phyloP scores from a whole-genome alignment of 1,284 basidiomycete genomes.

The Tausonia pullulans region DNA sequence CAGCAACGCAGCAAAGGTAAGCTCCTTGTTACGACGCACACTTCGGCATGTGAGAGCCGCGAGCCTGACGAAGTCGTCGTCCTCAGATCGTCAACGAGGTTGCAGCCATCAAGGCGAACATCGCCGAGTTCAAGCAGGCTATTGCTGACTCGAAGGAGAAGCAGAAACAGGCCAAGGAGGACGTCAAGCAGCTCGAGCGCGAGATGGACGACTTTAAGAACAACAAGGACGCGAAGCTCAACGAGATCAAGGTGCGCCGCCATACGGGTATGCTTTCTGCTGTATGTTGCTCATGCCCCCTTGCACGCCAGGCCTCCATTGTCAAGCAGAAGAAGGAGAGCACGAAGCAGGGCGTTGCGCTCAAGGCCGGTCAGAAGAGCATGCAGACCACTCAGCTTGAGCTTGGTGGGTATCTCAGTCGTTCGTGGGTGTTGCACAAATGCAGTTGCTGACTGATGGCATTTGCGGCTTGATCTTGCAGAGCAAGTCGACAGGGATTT shows the following conservation, averaged over 20 bases:
- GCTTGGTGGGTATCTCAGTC: constrained; percentile 46
- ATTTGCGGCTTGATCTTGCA: constrained; percentile 17
- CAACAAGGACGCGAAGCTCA: constrained; percentile 94
- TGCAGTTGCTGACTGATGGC: too few species aligned
- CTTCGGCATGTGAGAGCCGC: neutral
- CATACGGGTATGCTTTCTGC: neutral
- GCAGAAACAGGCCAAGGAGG: constrained; percentile 61
- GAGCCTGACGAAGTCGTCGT: neutral
- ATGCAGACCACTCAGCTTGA: constrained; percentile 78
- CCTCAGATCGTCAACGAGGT: constrained; percentile 69
- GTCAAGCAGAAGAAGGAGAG: constrained; percentile 66
- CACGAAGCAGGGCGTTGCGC: constrained; percentile 63
- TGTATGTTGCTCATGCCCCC: neutral
- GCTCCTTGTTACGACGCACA: constrained; percentile 22
- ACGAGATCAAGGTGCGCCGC: constrained; percentile 67
- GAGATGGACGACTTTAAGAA: constrained; percentile 99
- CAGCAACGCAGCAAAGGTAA: constrained; percentile 76
- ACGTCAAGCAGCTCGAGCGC: constrained; percentile 76
- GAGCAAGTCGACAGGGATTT: constrained; percentile 82
- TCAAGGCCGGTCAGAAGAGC: constrained; percentile 82
- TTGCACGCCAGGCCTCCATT: constrained; percentile 51
- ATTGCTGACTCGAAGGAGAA: constrained; percentile 60
- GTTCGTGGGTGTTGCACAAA: neutral
- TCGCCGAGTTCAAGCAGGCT: constrained; percentile 54
- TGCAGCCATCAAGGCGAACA: constrained; percentile 54